These are phyloP conservation scores for Calonectria crousiana DNA, from an alignment of 2,329 filamentous ascomycete genomes.

Conservation along the genomic window DNA sequence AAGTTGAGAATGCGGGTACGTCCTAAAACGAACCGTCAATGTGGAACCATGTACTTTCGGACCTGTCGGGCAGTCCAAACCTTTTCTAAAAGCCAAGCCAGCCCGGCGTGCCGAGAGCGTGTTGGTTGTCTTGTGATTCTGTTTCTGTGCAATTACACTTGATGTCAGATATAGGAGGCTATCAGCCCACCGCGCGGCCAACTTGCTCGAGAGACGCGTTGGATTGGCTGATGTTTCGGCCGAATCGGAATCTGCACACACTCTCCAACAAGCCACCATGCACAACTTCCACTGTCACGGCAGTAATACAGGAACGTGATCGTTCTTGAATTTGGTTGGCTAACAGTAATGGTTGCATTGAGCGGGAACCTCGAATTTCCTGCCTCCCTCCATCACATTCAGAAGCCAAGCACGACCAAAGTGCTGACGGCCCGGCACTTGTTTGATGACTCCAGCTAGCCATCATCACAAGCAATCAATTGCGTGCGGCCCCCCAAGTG, in stretches of 20 bases:
- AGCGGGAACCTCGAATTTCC: background rate
- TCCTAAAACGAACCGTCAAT: conserved; percentile 7
- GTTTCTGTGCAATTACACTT: background rate
- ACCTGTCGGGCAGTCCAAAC: conserved; percentile 13
- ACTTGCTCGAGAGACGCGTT: background rate
- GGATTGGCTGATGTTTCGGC: conserved; percentile 17
- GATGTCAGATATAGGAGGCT: background rate
- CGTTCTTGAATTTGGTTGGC: background rate
- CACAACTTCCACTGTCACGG: background rate
- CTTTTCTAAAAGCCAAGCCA: background rate
- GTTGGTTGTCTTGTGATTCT: background rate
- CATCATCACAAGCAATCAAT: background rate
- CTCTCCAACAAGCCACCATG: conserved; percentile 12
- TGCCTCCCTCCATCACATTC: background rate
- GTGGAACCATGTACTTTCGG: conserved; percentile 22
- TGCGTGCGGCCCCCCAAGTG: background rate
- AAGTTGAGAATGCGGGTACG: conserved; percentile 3
- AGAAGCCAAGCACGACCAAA: background rate
- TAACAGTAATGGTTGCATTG: background rate
- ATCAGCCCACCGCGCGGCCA: conserved; percentile 17
- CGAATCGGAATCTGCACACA: conserved; percentile 7
- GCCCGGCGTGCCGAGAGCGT: background rate
- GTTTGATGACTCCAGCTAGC: background rate
- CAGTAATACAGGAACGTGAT: background rate
- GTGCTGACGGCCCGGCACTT: background rate